phyloP scores from a whole-genome alignment of 129 eudicot species.

The Helianthus tuberosus region DNA sequence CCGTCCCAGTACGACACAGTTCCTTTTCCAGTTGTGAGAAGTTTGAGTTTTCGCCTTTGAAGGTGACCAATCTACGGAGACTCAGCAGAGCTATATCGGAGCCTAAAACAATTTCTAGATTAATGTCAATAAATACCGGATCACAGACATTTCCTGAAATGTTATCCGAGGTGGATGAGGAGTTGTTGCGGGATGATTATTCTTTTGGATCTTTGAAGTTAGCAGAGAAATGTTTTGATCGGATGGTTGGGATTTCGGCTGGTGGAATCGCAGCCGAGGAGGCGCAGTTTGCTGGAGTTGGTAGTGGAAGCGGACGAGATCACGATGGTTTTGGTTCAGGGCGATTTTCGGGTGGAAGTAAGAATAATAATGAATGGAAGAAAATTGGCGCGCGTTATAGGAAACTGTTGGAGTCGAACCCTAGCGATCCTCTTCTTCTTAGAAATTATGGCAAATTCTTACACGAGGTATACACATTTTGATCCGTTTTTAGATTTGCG shows the following conservation, averaged over 20 bases:
- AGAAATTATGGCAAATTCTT: conserved; percentile 79
- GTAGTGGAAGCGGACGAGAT: conserved; percentile 44
- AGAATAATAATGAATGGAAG: conserved; percentile 34
- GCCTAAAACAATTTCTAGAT: conserved; percentile 36
- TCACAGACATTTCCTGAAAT: conserved; percentile 50
- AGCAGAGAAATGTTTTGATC: conserved; percentile 36
- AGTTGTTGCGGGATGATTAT: conserved; percentile 28
- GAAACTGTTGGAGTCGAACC: conserved; percentile 59
- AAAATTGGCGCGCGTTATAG: conserved; percentile 58
- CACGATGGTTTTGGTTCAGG: conserved; percentile 58
- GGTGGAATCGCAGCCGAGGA: conserved; percentile 7
- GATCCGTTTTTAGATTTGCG: not conserved
- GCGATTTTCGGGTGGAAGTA: conserved; percentile 34
- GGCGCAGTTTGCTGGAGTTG: not conserved
- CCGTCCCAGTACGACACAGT: conserved; percentile 24
- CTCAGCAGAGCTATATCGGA: conserved; percentile 56
- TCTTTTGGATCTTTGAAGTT: conserved; percentile 35
- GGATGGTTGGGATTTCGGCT: conserved; percentile 11
- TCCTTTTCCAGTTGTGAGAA: conserved; percentile 34
- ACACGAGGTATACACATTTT: conserved; percentile 57
- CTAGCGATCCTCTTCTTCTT: conserved; percentile 64
- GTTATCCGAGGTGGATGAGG: conserved; percentile 53
- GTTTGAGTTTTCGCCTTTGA: conserved; percentile 29
- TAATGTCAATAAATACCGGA: conserved; percentile 25
- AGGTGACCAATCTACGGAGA: conserved; percentile 22